Conservation (phyloP, 495 filamentous ascomycete species). For the Thozetella sp. region DNA sequence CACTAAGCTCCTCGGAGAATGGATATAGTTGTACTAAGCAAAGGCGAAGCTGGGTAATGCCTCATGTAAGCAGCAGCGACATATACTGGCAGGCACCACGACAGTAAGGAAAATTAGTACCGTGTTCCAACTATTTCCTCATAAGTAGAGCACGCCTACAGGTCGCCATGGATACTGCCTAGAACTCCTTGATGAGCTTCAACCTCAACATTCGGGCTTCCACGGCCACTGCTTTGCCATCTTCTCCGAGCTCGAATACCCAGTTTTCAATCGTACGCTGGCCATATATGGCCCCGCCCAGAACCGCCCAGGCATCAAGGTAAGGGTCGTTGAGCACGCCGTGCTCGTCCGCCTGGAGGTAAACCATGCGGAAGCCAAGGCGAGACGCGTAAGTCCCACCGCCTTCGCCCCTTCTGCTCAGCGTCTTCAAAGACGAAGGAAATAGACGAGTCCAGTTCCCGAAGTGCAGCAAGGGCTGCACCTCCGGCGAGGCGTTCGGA, state of each 20-base stretch:
- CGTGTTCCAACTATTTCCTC: too few relatives aligned
- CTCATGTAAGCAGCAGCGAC: too few relatives aligned
- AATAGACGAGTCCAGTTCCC: neutral
- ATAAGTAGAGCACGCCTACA: too few relatives aligned
- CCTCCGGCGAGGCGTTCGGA: neutral
- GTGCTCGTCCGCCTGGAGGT: neutral
- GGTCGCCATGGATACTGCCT: too few relatives aligned
- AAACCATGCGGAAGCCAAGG: slow-evolving; percentile 8
- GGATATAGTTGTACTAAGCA: too few relatives aligned
- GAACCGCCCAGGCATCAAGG: slow-evolving; percentile 19
- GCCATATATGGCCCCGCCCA: slow-evolving; percentile 33
- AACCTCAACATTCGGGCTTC: slow-evolving; percentile 25
- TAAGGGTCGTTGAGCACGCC: slow-evolving; percentile 13
- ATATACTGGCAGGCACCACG: too few relatives aligned
- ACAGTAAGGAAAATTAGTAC: too few relatives aligned
- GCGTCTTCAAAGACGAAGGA: slow-evolving; percentile 2
- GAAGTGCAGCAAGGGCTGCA: neutral
- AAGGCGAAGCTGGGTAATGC: too few relatives aligned
- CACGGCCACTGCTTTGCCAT: slow-evolving; percentile 25
- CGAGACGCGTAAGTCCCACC: slow-evolving; percentile 6
- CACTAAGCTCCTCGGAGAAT: too few relatives aligned
- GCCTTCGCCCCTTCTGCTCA: neutral
- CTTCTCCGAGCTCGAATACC: slow-evolving; percentile 32
- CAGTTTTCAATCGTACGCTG: slow-evolving; percentile 40
- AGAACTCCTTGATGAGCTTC: slow-evolving; percentile 1